Evolutionary conservation across 164 flowering plant genomes (phyloP).

Genomic region (Magnolia kwangsiensis): DNA sequence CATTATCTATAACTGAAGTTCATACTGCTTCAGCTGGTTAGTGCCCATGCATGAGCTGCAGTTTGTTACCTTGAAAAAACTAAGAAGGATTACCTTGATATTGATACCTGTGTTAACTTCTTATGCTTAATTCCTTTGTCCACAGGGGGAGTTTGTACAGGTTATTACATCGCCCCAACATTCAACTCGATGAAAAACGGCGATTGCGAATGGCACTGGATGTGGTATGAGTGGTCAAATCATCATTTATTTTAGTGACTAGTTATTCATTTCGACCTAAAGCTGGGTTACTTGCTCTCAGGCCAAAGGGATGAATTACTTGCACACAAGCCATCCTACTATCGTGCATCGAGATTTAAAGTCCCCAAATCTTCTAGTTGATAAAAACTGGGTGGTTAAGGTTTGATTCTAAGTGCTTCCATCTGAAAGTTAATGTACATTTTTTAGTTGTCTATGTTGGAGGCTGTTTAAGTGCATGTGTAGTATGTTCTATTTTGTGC

Average conservation of each 20-base stretch:
- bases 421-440: not conserved
- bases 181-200: conserved; percentile 77
- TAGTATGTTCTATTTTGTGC: not conserved
- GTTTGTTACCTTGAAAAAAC: not conserved
- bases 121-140: conserved; percentile 12
- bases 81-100: not conserved
- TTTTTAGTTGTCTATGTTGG: not conserved
- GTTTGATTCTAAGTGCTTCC: conserved; percentile 24
- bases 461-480: not conserved
- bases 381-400: conserved; percentile 98
- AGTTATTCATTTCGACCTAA: conserved; percentile 5
- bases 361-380: conserved; percentile 97
- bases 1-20: not conserved
- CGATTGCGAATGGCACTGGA: conserved; percentile 93
- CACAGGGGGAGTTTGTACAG: conserved; percentile 93
- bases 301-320: conserved; percentile 99
- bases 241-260: not conserved
- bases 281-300: conserved; percentile 27
- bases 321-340: conserved; percentile 94
- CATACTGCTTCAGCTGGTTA: not conserved
- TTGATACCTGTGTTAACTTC: not conserved
- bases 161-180: conserved; percentile 73
- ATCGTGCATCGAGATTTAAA: conserved; percentile 98
- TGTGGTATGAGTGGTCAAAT: conserved; percentile 56
- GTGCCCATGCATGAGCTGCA: not conserved